A percentile compares a stretch with the other conserved stretches of the same genome.
Evolutionary conservation across 257 asterid species (phyloP).

Genomic region (Solanum sitiens): DNA sequence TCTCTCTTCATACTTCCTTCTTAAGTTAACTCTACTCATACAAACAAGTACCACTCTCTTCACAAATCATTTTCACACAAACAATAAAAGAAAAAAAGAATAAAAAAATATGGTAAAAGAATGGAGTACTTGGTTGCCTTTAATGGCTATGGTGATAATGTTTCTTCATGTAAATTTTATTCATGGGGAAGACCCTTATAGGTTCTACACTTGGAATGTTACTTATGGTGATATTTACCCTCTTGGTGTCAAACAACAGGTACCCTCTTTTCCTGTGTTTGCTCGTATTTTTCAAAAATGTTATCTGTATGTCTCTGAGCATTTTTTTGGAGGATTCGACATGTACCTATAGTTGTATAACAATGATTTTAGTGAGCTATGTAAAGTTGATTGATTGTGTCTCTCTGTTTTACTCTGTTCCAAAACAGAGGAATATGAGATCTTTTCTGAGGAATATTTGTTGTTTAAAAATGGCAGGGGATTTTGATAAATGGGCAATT

Average conservation of each 20-base stretch:
- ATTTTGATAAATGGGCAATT: conserved; percentile 28
- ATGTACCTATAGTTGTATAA: background rate
- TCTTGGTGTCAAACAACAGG: background rate
- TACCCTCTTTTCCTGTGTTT: background rate
- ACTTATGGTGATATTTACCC: background rate
- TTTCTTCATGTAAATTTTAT: background rate
- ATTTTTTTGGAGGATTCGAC: background rate
- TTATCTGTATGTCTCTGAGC: background rate
- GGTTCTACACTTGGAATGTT: background rate
- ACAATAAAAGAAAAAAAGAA: background rate
- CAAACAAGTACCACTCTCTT: background rate
- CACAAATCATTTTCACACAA: background rate
- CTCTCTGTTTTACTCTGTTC: background rate
- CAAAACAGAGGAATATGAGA: background rate
- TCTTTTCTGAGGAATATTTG: background rate
- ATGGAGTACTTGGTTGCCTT: background rate
- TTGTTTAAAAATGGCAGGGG: conserved; percentile 10
- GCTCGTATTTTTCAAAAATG: background rate
- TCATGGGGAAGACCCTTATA: background rate
- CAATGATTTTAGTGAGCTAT: background rate
- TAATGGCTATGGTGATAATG: background rate
- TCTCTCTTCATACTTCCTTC: background rate
- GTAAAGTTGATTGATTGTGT: background rate
- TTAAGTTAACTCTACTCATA: background rate
- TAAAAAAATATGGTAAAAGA: background rate